Percentiles rank a stretch among this genome's conserved stretches.
phyloP scores from a whole-genome alignment of 352 stramenopile genomes.

The Phytophthora idaei region DNA sequence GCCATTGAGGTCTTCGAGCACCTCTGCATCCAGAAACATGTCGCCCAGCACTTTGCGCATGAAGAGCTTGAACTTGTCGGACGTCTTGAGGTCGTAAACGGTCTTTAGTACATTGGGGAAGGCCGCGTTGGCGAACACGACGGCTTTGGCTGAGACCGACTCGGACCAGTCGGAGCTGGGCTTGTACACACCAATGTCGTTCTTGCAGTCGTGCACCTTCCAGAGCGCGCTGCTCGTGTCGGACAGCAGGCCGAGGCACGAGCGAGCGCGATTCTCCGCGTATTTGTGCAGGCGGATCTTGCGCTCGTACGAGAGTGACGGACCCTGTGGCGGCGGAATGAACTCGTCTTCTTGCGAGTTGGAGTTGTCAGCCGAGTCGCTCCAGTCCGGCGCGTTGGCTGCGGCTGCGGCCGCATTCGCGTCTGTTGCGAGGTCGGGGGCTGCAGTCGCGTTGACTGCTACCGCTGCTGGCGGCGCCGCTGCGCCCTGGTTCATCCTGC shows the following conservation, averaged over 20 bases:
- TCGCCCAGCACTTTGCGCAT: conserved; percentile 83
- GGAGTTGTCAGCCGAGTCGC: conserved; percentile 64
- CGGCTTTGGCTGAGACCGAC: conserved; percentile 83
- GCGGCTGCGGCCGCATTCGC: conserved; percentile 13
- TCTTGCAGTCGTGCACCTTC: conserved; percentile 83
- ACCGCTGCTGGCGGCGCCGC: conserved; percentile 10
- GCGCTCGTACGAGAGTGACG: conserved; percentile 84
- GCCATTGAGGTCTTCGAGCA: conserved; percentile 83
- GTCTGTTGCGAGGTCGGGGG: conserved; percentile 9
- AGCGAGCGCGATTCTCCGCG: conserved; percentile 82
- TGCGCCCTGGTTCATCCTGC: conserved; percentile 26
- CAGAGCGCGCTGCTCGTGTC: conserved; percentile 81
- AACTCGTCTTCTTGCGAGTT: conserved; percentile 68
- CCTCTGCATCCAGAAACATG: conserved; percentile 83
- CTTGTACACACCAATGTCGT: conserved; percentile 85
- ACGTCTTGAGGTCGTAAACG: conserved; percentile 85
- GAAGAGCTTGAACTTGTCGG: conserved; percentile 86
- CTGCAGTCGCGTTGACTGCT: conserved; percentile 4
- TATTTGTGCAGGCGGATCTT: conserved; percentile 88
- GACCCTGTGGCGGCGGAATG: conserved; percentile 58
- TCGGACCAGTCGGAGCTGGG: conserved; percentile 88
- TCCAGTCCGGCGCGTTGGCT: conserved; percentile 54
- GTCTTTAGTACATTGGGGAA: conserved; percentile 87
- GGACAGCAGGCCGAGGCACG: conserved; percentile 72
- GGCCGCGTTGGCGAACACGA: conserved; percentile 74